Base-by-base conservation (phyloP, 2,329 filamentous ascomycete species). In the Pseudopithomyces chartarum region DNA sequence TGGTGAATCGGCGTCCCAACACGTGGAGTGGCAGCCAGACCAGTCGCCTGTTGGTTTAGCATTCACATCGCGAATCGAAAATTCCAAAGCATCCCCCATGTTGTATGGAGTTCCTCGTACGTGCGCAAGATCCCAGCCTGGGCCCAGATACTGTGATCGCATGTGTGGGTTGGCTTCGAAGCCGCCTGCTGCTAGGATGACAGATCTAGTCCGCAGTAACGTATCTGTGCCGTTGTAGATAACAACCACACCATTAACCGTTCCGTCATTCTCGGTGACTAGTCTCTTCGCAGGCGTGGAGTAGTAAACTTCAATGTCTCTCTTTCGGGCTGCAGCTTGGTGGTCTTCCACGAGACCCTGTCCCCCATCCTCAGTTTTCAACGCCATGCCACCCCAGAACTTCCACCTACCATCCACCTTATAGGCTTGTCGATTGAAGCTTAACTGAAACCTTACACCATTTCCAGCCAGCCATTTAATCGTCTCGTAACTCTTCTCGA, bases 101-200 rank as follows among this genome's bases (percentile, higher is more conserved):
- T 89, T 90, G 69, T 84, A 87, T 0, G 84, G 86, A 0, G 85
- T 88, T 8, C 87, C 87, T 34, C 87, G 80, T 0, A 89, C 86
- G 23, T 79, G 74, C 1, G 87, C 87, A 12, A 84, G 69, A 59
- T 89, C 86, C 87, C 87, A 90, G 0, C 80, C 81, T 0, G 84
- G 82, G 0, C 86, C 86, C 3, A 85, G 75, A 63, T 79, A 82
- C 58, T 85, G 80, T 4, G 78, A 73, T 8, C 86, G 79, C 78
- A 89, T 78, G 3, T 79, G 75, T 0, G 86, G 77, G 52, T 83
- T 87, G 11, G 86, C 81, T 71, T 89, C 85, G 63, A 89, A 89
- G 0, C 87, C 87, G 1, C 87, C 87, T 11, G 85, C 84, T 1
- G 84, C 83, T 1, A 87, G 69, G 19, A 87, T 76, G 0, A 87